Percentiles rank a stretch among this genome's conserved stretches.
Evolutionary conservation across 1,284 basidiomycete genomes (phyloP).

Genomic region (Boletus sp.): DNA sequence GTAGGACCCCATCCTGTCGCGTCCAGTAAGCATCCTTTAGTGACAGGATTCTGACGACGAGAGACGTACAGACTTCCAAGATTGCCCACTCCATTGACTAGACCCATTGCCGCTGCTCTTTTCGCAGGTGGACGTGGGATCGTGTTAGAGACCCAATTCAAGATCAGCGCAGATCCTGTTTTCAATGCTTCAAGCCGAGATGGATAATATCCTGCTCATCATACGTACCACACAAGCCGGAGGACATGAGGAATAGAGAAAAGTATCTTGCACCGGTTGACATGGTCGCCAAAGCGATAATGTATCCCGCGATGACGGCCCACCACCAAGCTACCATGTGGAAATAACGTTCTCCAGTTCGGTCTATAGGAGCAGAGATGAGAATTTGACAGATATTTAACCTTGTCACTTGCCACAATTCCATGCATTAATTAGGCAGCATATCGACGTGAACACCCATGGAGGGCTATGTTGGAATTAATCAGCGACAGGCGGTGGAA

Average conservation of each 20-base stretch:
- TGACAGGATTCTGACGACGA: not conserved
- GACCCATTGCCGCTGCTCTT: conserved; percentile 49
- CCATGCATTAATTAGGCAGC: conserved; percentile 64
- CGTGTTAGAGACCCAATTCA: conserved; percentile 66
- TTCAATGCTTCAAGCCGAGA: not conserved
- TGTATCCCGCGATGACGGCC: conserved; percentile 64
- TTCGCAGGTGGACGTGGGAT: conserved; percentile 68
- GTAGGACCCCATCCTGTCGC: conserved; percentile 51
- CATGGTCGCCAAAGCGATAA: conserved; percentile 62
- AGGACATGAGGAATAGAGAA: conserved; percentile 66
- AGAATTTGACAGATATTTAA: not conserved
- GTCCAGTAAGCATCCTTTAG: not conserved
- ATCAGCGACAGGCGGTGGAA: not conserved
- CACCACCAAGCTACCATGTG: conserved; percentile 65
- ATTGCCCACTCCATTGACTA: conserved; percentile 40
- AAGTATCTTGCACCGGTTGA: conserved; percentile 61
- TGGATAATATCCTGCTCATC: not conserved
- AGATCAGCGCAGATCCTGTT: conserved; percentile 59
- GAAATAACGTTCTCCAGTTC: conserved; percentile 68
- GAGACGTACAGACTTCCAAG: conserved; percentile 37
- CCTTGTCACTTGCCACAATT: conserved; percentile 54
- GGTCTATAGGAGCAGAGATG: conserved; percentile 42
- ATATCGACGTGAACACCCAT: conserved; percentile 33
- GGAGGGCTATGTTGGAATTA: conserved; percentile 52
- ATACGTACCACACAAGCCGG: conserved; percentile 54